A percentile compares a stretch with the other conserved stretches of the same genome.
phyloP scores from a whole-genome alignment of 805 yeast species.

The Lachancea meyersii region DNA sequence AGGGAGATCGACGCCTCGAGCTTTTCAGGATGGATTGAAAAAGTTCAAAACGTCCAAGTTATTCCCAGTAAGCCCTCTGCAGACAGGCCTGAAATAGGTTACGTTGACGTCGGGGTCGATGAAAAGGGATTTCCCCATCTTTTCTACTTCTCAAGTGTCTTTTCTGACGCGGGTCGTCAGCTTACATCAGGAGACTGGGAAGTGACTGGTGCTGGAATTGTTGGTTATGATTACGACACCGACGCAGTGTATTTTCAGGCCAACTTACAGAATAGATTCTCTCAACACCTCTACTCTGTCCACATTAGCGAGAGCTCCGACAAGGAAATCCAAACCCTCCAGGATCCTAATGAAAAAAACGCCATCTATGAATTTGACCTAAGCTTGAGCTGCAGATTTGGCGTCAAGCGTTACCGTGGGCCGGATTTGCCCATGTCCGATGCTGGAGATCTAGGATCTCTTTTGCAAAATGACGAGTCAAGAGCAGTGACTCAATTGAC shows the following conservation, averaged over 20 bases:
- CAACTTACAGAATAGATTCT: constrained; percentile 40
- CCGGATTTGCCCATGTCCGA: constrained; percentile 22
- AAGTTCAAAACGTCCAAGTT: constrained; percentile 35
- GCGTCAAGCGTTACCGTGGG: constrained; percentile 24
- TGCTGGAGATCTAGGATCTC: constrained; percentile 19
- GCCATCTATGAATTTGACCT: constrained; percentile 42
- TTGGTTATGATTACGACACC: constrained; percentile 42
- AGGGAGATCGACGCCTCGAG: constrained; percentile 40
- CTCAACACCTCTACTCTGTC: constrained; percentile 54
- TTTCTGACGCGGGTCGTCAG: constrained; percentile 36
- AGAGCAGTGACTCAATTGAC: constrained; percentile 12
- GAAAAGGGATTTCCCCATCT: constrained; percentile 54
- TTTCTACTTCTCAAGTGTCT: constrained; percentile 48
- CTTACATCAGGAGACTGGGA: constrained; percentile 48
- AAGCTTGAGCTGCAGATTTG: constrained; percentile 51
- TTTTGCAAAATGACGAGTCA: constrained; percentile 7
- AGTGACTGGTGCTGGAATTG: constrained; percentile 41
- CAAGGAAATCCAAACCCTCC: constrained; percentile 10
- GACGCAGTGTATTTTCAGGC: constrained; percentile 50
- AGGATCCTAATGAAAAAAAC: constrained; percentile 17
- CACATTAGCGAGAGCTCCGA: constrained; percentile 30
- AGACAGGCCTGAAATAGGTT: constrained; percentile 41
- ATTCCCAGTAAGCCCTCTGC: constrained; percentile 33
- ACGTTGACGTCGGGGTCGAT: constrained; percentile 53
- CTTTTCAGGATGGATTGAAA: constrained; percentile 58